Percentiles rank a stretch among this genome's conserved stretches.
phyloP scores from a whole-genome alignment of 371 early-diverging fungal species.

The Actinomucor elegans region DNA sequence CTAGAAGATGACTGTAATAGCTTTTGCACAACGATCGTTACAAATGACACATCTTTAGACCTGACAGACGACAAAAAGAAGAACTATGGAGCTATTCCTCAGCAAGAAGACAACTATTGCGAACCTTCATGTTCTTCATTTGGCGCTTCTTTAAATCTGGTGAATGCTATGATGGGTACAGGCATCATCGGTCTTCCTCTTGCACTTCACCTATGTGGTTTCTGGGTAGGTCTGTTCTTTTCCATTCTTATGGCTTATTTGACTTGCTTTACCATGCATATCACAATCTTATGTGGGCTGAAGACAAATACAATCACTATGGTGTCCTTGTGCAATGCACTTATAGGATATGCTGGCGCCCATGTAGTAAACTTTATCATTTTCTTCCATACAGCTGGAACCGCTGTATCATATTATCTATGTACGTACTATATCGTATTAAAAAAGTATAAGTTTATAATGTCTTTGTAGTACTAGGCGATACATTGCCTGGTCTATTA shows the following conservation, averaged over 20 bases:
- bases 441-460: neutral
- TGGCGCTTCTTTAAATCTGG: constrained; percentile 39
- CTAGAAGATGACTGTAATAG: neutral
- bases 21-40: neutral
- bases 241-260: constrained; percentile 41
- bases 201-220: constrained; percentile 52
- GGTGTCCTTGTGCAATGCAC: constrained; percentile 31
- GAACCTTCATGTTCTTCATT: neutral
- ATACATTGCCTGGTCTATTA: constrained; percentile 48
- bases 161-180: constrained; percentile 62
- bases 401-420: constrained; percentile 52
- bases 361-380: constrained; percentile 42
- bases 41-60: neutral
- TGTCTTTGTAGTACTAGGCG: constrained; percentile 42
- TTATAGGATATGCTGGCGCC: constrained; percentile 42
- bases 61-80: neutral
- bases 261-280: constrained; percentile 47
- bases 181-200: constrained; percentile 59
- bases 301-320: constrained; percentile 32
- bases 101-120: neutral
- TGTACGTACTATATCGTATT: constrained; percentile 19
- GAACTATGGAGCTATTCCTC: neutral
- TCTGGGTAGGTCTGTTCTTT: constrained; percentile 49
- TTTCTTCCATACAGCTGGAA: constrained; percentile 52
- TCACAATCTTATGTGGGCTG: constrained; percentile 48